phyloP scores from a whole-genome alignment of 495 filamentous ascomycete genomes.

The Penicillium odoratum region DNA sequence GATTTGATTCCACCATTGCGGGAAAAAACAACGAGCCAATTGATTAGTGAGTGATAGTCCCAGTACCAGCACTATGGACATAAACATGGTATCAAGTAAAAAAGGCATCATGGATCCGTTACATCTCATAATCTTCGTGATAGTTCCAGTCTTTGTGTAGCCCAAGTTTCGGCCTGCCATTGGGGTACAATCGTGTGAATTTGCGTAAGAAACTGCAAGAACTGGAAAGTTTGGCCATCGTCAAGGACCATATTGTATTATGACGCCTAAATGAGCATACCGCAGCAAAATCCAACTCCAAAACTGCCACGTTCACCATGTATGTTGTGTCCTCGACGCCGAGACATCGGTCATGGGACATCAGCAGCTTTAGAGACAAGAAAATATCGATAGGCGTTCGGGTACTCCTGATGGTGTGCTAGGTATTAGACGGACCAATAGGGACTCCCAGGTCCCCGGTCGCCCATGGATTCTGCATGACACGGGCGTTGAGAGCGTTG shows the following conservation, averaged over 20 bases:
- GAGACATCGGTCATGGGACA: not conserved
- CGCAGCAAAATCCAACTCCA: not conserved
- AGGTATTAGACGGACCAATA: constrained; percentile 29
- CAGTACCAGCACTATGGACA: not conserved
- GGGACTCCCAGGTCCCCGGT: constrained; percentile 33
- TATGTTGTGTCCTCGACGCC: not conserved
- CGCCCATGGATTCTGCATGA: constrained; percentile 37
- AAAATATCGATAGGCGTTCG: not conserved
- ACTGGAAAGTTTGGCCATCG: not conserved
- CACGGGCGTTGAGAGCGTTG: constrained; percentile 28
- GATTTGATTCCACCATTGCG: not conserved
- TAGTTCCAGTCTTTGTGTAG: not conserved
- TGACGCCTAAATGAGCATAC: not conserved
- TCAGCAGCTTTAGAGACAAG: not conserved
- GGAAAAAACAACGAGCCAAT: not conserved
- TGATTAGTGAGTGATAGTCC: not conserved
- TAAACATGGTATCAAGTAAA: constrained; percentile 6
- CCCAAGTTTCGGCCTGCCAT: not conserved
- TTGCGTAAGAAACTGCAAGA: not conserved
- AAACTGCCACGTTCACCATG: not conserved
- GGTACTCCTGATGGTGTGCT: not conserved
- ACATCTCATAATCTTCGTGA: constrained; percentile 18
- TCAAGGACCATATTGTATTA: too few relatives aligned
- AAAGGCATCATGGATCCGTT: constrained; percentile 5
- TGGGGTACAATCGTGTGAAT: not conserved